phyloP scores from a whole-genome alignment of 2,329 filamentous ascomycete species.

The Diaporthe ilicicola region DNA sequence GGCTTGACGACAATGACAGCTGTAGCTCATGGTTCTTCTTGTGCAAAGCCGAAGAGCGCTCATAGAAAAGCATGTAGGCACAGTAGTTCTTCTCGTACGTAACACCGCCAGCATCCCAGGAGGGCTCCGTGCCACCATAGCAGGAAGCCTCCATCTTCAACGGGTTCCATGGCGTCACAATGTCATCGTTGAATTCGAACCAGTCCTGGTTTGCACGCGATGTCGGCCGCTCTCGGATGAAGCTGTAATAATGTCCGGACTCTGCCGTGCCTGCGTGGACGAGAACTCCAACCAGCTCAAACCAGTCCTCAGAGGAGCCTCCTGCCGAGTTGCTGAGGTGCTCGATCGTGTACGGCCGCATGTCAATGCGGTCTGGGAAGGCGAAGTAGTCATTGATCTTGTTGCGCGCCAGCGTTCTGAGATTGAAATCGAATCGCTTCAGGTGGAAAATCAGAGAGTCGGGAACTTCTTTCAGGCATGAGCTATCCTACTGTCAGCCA shows the following conservation, averaged over 20 bases:
- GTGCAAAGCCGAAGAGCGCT: slow-evolving; percentile 75
- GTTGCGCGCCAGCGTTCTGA: slow-evolving; percentile 78
- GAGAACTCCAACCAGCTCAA: slow-evolving; percentile 93
- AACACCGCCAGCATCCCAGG: slow-evolving; percentile 55
- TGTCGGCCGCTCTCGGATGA: slow-evolving; percentile 80
- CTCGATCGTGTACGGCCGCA: slow-evolving; percentile 90
- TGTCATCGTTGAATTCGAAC: slow-evolving; percentile 96
- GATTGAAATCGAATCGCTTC: slow-evolving; percentile 86
- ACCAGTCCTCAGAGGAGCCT: slow-evolving; percentile 73
- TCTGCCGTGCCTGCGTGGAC: slow-evolving; percentile 94
- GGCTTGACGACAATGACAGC: slow-evolving; percentile 44
- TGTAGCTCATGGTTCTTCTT: slow-evolving; percentile 59
- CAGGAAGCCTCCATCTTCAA: slow-evolving; percentile 77
- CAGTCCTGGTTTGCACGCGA: slow-evolving; percentile 63
- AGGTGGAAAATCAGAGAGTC: slow-evolving; percentile 96
- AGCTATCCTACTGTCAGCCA: slow-evolving; percentile 55
- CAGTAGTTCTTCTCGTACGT: slow-evolving; percentile 78
- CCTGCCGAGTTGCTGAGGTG: slow-evolving; percentile 72
- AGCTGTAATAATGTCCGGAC: slow-evolving; percentile 97
- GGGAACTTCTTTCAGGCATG: slow-evolving; percentile 90
- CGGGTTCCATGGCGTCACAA: slow-evolving; percentile 79
- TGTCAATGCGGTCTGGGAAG: slow-evolving; percentile 84
- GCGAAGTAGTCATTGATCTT: slow-evolving; percentile 97
- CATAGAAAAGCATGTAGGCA: slow-evolving; percentile 98
- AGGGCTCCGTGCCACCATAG: slow-evolving; percentile 74